phyloP scores from a whole-genome alignment of 169 alveolate species.

The Plasmodium gallinaceum region DNA sequence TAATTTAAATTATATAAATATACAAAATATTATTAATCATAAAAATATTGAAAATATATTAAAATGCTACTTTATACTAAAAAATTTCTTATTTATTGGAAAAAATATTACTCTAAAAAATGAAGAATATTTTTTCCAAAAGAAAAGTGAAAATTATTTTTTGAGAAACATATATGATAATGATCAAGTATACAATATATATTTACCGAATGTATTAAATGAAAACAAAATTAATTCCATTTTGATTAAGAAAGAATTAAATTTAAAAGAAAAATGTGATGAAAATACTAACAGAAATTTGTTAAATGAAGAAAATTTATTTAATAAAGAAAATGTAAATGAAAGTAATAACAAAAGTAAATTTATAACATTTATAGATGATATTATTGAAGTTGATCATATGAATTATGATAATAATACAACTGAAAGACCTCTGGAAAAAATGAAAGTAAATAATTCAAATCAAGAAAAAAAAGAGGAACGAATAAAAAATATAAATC shows the following conservation, averaged over 20 bases:
- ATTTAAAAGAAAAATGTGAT: not conserved
- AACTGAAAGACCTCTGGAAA: constrained; percentile 4
- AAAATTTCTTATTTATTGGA: constrained; percentile 43
- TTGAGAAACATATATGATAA: constrained; percentile 14
- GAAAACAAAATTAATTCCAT: not conserved
- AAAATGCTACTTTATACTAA: constrained; percentile 47
- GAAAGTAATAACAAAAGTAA: not conserved
- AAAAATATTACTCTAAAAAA: constrained; percentile 22
- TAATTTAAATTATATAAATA: not conserved
- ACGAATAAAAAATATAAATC: constrained; percentile 27
- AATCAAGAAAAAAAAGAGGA: constrained; percentile 5
- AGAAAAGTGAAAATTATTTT: constrained; percentile 43
- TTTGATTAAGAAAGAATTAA: not conserved
- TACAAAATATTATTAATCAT: constrained; percentile 49
- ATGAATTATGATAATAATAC: constrained; percentile 2
- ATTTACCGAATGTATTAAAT: constrained; percentile 17
- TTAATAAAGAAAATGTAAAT: not conserved
- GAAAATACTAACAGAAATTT: not conserved
- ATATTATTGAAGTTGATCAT: constrained; percentile 13
- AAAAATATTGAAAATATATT: constrained; percentile 38
- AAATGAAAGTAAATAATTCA: not conserved
- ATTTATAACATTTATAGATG: constrained; percentile 23
- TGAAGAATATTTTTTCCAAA: constrained; percentile 40
- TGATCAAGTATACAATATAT: constrained; percentile 17
- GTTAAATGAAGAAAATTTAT: not conserved